phyloP scores from a whole-genome alignment of 495 filamentous ascomycete species.

The Xylaria cubensis region DNA sequence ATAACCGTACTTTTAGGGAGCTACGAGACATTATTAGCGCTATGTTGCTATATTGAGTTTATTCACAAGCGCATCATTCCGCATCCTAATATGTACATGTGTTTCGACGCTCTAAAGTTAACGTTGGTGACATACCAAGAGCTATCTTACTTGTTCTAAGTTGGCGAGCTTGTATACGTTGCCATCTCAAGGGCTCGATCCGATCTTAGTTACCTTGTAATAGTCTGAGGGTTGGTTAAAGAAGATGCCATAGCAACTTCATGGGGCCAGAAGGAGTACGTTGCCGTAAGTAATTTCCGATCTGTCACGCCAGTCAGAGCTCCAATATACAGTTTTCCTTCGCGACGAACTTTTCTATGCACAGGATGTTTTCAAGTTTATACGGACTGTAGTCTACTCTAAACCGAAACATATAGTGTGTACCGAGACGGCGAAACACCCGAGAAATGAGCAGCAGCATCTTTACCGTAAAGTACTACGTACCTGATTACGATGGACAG shows the following conservation, averaged over 20 bases:
- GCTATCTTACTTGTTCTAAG: constrained; percentile 2
- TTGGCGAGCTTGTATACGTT: background rate
- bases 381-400: no score
- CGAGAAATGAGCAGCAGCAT: background rate
- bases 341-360: no score
- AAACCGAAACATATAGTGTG: no score
- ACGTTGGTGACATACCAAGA: background rate
- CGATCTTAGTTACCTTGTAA: background rate
- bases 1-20: background rate
- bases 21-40: background rate
- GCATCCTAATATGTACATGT: background rate
- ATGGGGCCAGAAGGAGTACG: background rate
- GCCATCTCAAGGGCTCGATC: background rate
- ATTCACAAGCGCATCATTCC: background rate
- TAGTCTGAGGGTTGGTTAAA: background rate
- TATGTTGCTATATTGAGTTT: background rate
- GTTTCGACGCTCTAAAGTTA: background rate
- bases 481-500: background rate
- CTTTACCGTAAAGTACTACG: background rate
- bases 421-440: background rate
- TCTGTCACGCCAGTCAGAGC: background rate
- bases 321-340: background rate
- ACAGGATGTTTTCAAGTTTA: no score
- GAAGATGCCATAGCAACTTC: background rate
- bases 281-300: background rate